Evolutionary conservation across 129 eudicot genomes (phyloP), one percentile per base, ranked within the genome.

Genomic region (Erigeron canadensis): DNA sequence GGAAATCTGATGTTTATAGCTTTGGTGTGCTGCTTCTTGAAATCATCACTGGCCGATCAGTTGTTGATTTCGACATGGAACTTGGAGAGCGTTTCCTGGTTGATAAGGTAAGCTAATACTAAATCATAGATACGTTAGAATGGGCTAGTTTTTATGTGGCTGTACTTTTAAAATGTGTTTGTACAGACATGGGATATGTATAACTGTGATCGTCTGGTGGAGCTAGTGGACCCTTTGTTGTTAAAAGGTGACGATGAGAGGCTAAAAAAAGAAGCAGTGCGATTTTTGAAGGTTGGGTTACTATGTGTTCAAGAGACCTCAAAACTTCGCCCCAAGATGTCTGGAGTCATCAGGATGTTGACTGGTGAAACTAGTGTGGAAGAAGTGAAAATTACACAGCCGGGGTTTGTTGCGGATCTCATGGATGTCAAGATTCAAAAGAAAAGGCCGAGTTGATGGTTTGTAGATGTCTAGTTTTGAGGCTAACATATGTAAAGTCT

Each of bases 1-100:
- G 91, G 3, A 91, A 91, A 77, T 88, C 97, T 4, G 97, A 91
- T 55, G 89, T 91, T 62, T 91, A 91, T 42, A 88, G 97, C 83
- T 91, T 74, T n/a, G 97, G 97, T 22, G 97, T 88, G 15, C 72
- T 91, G 40, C 74, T 92, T 34, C 68, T 92, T 75, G 89, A 89
- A 70, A 83, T 92, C 17, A 77, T 92, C 42, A 86, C 82, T 37
- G 96, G 96, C 10, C 80, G 75, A 10, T 71, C 91, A 0, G 88
- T 86, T 7, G 91, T 88, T 16, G 89, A 81, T 62, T 92, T 84
- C 22, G 83, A 87, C 76, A 50, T 81, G 74, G 85, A 86, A 63
- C 83, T 38, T 6, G 96, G 94, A 70, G 97, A 91, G 53, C 88
- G 81, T 13, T 88, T 79, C 72, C 80, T 92, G 44, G 98, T 88